These are phyloP conservation scores for Micromonas commoda DNA, from an alignment of 139 green algal genomes.

Conservation along the genomic window DNA sequence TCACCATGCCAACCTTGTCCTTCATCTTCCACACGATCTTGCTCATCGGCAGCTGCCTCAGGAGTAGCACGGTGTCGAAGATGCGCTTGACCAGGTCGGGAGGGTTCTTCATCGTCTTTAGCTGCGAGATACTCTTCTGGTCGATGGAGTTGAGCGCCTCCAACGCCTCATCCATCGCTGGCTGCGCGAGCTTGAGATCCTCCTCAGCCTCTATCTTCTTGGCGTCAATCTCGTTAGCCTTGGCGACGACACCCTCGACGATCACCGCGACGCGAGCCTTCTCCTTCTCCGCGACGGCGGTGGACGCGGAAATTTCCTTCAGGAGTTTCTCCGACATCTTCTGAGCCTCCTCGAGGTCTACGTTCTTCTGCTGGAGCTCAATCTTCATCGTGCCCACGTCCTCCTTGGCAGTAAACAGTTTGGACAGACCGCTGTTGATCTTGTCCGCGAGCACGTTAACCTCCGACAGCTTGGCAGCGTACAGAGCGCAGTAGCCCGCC, in stretches of 20 bases:
- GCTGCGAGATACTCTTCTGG: slow-evolving; percentile 83
- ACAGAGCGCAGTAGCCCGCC: slow-evolving; percentile 78
- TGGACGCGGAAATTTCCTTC: slow-evolving; percentile 67
- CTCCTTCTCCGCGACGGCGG: slow-evolving; percentile 82
- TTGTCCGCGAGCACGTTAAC: slow-evolving; percentile 49
- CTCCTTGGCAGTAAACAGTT: slow-evolving; percentile 67
- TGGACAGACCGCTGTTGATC: slow-evolving; percentile 73
- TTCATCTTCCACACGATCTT: slow-evolving; percentile 63
- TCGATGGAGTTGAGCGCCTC: slow-evolving; percentile 70
- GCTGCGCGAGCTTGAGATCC: slow-evolving; percentile 73
- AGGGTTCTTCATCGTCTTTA: slow-evolving; percentile 79
- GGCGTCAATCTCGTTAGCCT: slow-evolving; percentile 52
- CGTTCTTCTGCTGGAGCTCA: slow-evolving; percentile 65
- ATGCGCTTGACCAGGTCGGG: slow-evolving; percentile 77
- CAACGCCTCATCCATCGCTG: slow-evolving; percentile 73
- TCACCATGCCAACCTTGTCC: slow-evolving; percentile 69
- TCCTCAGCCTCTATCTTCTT: slow-evolving; percentile 70
- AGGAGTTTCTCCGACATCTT: slow-evolving; percentile 75
- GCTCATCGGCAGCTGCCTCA: slow-evolving; percentile 78
- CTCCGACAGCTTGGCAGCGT: slow-evolving; percentile 30
- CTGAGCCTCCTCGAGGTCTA: slow-evolving; percentile 74
- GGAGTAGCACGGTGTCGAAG: slow-evolving; percentile 72
- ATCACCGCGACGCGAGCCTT: slow-evolving; percentile 73
- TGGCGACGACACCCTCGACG: slow-evolving; percentile 65
- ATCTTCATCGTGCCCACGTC: slow-evolving; percentile 81